Evolutionary conservation across 2,329 filamentous ascomycete genomes (phyloP), one percentile per base, ranked within the genome.

Genomic region (Tolypocladium tropicale): DNA sequence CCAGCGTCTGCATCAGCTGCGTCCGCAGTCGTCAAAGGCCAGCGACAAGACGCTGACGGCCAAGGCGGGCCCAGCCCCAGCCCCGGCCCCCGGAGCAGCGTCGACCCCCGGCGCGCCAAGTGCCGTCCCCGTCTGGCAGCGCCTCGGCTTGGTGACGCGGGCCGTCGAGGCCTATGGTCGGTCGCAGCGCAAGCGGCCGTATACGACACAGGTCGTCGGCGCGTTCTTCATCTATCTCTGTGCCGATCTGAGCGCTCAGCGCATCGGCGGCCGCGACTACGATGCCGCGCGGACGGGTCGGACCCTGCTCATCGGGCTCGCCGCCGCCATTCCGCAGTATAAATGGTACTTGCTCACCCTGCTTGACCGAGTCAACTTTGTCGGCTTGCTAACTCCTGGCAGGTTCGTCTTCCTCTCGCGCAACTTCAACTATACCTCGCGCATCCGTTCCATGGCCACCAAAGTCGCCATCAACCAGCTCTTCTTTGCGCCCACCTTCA

Each of bases 381-480:
- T 18, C 16, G 14, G 7, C 16, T 30, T 7, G 28, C 46, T n/a
- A 11, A 54, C 21, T 33, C 53, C 18, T 46, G 48, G 48, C 59
- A 89, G 86, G 87, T 89, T 90, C 73, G 77, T 92, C 62, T 95
- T 86, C 72, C 80, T 96, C 16, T 86, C 88, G 46, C 78, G 82
- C 57, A 80, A 85, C 71, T 96, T 96, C 80, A 96, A 96, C 74
- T 95, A 89, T 72, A 63, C 82, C 9, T 92, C 88, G 33, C 86
- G 85, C 62, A 63, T 81, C 39, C 71, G 89, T 52, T 91, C 88
- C 2, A 78, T 96, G 34, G 76, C 78, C 33, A 83, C 84, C 56
- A 95, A 96, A 72, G 89, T 96, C 57, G 68, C 79, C 43, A 79
- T 96, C 39, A 94, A 91, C 72, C 92, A 96, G 73, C 69, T 81